Evolutionary conservation across 352 stramenopile species (phyloP).

Genomic region (Pythium vanterpoolii): DNA sequence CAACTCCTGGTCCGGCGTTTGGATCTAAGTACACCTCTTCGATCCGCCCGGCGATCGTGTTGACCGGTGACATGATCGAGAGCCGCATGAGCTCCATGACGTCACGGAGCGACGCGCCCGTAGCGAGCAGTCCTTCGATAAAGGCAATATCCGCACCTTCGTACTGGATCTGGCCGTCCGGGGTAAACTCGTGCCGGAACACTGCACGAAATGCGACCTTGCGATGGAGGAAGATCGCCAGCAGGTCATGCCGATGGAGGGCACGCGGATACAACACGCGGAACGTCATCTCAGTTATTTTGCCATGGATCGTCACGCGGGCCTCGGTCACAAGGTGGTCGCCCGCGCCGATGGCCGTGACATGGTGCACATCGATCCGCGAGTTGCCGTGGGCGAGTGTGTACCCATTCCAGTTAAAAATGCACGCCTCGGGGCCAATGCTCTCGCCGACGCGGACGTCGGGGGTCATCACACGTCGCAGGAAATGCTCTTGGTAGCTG

Average conservation of each 20-base stretch:
- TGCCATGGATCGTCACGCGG: constrained; percentile 22
- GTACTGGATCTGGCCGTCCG: constrained; percentile 22
- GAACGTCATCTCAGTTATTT: constrained; percentile 21
- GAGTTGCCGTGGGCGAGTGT: constrained; percentile 16
- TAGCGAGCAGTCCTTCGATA: constrained; percentile 17
- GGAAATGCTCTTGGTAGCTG: constrained; percentile 23
- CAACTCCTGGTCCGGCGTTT: neutral
- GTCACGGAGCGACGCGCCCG: constrained; percentile 5
- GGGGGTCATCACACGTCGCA: constrained; percentile 18
- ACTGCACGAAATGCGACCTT: constrained; percentile 15
- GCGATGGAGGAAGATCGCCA: constrained; percentile 18
- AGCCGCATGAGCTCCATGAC: constrained; percentile 16
- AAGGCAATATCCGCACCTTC: constrained; percentile 18
- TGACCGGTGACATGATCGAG: constrained; percentile 16
- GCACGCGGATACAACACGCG: constrained; percentile 15
- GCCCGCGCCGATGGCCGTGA: constrained; percentile 9
- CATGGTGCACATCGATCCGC: constrained; percentile 7
- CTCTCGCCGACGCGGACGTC: constrained; percentile 11
- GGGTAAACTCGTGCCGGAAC: constrained; percentile 20
- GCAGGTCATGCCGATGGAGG: constrained; percentile 17
- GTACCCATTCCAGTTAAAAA: constrained; percentile 21
- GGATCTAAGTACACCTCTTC: neutral
- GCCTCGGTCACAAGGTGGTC: constrained; percentile 18
- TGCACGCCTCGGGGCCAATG: constrained; percentile 17
- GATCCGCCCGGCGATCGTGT: constrained; percentile 10